A percentile compares a stretch with the other conserved stretches of the same genome.
Evolutionary conservation across 176 grass and related monocot genomes (phyloP).

Genomic region (Eragrostis nindensis): DNA sequence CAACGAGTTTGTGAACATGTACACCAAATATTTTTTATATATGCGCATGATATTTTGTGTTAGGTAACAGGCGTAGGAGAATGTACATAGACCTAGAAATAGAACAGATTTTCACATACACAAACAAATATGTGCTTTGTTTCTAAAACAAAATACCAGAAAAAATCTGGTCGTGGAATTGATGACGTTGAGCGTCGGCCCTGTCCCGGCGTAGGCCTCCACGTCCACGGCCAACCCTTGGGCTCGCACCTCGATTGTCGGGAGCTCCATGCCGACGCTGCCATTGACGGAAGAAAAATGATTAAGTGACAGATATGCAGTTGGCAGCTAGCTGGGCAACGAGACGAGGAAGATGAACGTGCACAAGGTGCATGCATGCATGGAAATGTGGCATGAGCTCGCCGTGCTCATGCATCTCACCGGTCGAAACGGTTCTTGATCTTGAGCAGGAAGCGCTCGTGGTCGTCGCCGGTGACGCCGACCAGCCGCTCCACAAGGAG

Average conservation of each 20-base stretch:
- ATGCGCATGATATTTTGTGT: too few relatives aligned
- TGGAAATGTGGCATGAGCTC: background rate
- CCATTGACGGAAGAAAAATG: background rate
- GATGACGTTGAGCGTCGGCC: constrained; percentile 43
- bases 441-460: constrained; percentile 54
- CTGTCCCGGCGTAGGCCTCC: constrained; percentile 41
- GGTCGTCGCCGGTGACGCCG: constrained; percentile 44
- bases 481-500: constrained; percentile 51
- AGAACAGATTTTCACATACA: background rate
- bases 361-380: background rate
- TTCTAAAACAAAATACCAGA: background rate
- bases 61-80: background rate
- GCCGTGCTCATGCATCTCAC: constrained; percentile 6
- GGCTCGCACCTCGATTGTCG: constrained; percentile 62
- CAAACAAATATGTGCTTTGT: background rate
- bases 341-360: background rate
- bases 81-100: background rate
- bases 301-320: background rate
- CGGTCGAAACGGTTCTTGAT: constrained; percentile 63
- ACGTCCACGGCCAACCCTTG: constrained; percentile 49
- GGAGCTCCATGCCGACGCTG: constrained; percentile 65
- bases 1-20: too few relatives aligned
- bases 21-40: too few relatives aligned
- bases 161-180: constrained; percentile 36
- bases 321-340: background rate